Evolutionary conservation across 2,329 filamentous ascomycete species (phyloP).

Genomic region (Aspergillus sp.): DNA sequence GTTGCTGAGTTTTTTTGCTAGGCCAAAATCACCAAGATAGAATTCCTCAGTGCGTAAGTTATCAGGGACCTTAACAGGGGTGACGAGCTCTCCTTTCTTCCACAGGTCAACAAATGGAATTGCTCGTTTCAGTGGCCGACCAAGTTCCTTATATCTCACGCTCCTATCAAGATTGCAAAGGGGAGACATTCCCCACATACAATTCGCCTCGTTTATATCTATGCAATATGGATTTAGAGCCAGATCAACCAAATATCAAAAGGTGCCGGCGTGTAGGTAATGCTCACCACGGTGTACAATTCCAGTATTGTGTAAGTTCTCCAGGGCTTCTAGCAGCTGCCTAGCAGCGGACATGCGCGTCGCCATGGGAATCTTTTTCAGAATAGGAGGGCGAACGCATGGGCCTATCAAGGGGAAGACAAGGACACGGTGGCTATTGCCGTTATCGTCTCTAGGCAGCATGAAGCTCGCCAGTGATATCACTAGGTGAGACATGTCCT

Average conservation of each 20-base stretch:
- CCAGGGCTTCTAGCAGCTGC: constrained; percentile 17
- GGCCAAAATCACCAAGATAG: constrained; percentile 22
- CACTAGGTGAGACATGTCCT: constrained; percentile 12
- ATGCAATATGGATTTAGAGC: neutral
- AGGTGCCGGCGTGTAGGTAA: too few species aligned
- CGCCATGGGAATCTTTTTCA: constrained; percentile 9
- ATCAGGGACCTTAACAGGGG: constrained; percentile 11
- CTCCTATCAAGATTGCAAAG: constrained; percentile 13
- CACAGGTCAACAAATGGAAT: constrained; percentile 16
- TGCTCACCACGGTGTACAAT: constrained; percentile 20
- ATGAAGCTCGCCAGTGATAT: constrained; percentile 13
- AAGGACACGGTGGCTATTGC: constrained; percentile 11
- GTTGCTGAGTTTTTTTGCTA: constrained; percentile 15
- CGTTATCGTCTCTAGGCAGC: constrained; percentile 6
- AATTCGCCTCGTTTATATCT: constrained; percentile 21
- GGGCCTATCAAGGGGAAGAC: constrained; percentile 15
- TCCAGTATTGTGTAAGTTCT: constrained; percentile 17
- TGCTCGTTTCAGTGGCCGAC: constrained; percentile 15
- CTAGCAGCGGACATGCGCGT: constrained; percentile 19
- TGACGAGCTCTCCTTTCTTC: constrained; percentile 18
- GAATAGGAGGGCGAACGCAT: constrained; percentile 4
- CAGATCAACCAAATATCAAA: too few species aligned
- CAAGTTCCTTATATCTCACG: constrained; percentile 18
- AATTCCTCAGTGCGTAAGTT: constrained; percentile 15
- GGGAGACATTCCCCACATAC: constrained; percentile 19